Percentiles rank a stretch among this genome's conserved stretches.
Evolutionary conservation across 225 moss, liverwort and hornwort genomes (phyloP).

Genomic region (Rhytidiadelphus loreus): DNA sequence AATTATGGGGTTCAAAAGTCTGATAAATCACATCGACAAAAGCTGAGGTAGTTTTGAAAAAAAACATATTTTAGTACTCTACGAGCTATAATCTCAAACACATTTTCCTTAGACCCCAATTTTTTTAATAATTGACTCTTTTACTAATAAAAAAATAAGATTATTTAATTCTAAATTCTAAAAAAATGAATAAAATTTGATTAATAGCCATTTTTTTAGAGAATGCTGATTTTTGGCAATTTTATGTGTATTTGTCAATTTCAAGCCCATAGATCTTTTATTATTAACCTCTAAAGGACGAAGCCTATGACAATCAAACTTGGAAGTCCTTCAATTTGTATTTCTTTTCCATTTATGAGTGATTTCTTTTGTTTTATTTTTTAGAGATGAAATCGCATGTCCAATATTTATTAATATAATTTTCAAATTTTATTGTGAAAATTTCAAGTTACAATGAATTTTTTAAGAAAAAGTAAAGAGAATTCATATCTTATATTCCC

Average conservation of each 20-base stretch:
- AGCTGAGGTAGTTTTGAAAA: accelerated
- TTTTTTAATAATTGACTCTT: not conserved
- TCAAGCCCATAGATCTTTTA: accelerated
- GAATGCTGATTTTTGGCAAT: not conserved
- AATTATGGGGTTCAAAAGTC: accelerated
- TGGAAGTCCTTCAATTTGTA: too few relatives aligned
- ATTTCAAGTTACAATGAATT: not conserved
- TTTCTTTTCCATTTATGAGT: not conserved
- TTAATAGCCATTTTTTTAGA: not conserved
- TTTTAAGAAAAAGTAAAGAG: not conserved
- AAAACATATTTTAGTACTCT: accelerated
- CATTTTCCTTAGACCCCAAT: accelerated
- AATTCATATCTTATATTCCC: not conserved
- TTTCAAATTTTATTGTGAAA: not conserved
- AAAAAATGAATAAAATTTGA: not conserved
- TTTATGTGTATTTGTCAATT: not conserved
- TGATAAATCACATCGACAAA: not conserved
- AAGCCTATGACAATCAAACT: too few relatives aligned
- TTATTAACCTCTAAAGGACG: too few relatives aligned
- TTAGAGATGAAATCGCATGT: not conserved
- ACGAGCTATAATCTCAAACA: not conserved
- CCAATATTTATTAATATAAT: not conserved
- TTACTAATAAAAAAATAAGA: not conserved
- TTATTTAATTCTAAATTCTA: accelerated
- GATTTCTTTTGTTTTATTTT: not conserved